Base-by-base conservation (phyloP, 805 yeast species). In the Nakazawaea wyomingensis region DNA sequence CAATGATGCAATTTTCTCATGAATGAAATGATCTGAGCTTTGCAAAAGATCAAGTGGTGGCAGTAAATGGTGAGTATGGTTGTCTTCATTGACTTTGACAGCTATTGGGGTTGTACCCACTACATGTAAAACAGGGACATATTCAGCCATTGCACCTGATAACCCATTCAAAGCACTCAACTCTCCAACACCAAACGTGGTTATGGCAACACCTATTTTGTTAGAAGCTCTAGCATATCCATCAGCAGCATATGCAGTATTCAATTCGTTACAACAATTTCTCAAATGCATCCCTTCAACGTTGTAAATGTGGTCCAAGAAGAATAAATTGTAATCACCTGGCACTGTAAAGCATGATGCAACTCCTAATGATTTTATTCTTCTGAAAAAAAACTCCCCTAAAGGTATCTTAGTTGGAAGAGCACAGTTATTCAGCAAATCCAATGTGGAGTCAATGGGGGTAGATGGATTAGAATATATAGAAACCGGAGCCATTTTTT, bases 111-210 rank as follows among this genome's bases (percentile, higher is more conserved):
- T 79, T 47, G 86, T 80, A 31, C 96, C 96, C 14, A 89, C 96
- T 50, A 89, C 80, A 62, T 87, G 96, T 45, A 88, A 66, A 2
- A 88, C 66, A 5, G 93, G 93, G 34, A 82, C 82, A 51, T 71
- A 76, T 63, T 88, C 96, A 27, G 95, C 84, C 65, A 74, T 82
- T 0, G 96, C 77, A 39, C 96, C 96, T 26, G 88, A 71, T 43
- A 86, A 66, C 37, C 95, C 96, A 62, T 87, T 87, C 48, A 87
- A 55, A 2, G 95, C 95, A 46, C 88, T 78, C 48, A 87, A 70
- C 59, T 88, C 96, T 45, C 96, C 96, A 14, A 88, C 96, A 39
- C 96, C 96, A 61, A 71, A 85, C 4, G 96, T 88, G 41, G 90
- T 80, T 29, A 75, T 57, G 41, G 73, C 60, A 17, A 80, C 88